These are phyloP conservation scores for Coffea canephora DNA, from an alignment of 257 asterid species.

Conservation along the genomic window DNA sequence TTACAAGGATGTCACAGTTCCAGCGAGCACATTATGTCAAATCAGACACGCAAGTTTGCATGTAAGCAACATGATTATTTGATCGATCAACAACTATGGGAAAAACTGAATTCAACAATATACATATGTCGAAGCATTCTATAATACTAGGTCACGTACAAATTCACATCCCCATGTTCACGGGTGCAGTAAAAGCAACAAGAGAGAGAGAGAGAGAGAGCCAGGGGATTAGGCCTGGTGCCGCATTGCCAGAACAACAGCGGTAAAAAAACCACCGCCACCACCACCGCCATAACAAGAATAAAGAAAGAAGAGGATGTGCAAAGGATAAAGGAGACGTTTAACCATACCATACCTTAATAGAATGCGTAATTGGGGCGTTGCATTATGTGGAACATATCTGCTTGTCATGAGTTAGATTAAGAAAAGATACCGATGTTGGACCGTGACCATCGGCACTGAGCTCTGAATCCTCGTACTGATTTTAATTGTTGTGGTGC, in stretches of 20 bases:
- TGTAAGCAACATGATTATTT: background rate
- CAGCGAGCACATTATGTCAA: background rate
- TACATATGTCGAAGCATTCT: background rate
- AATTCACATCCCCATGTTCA: background rate
- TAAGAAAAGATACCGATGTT: too few relatives aligned
- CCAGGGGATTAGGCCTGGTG: background rate
- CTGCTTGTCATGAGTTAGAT: background rate
- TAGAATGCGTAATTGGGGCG: background rate
- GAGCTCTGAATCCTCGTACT: background rate
- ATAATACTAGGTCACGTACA: background rate
- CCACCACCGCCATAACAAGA: background rate
- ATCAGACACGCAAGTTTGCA: background rate
- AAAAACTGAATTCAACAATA: background rate
- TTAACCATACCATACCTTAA: background rate
- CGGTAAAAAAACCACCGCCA: background rate
- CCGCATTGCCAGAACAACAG: background rate
- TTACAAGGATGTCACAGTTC: background rate
- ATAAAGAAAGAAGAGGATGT: background rate
- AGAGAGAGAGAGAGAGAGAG: background rate
- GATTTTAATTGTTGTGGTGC: background rate
- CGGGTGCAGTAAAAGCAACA: background rate
- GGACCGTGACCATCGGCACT: background rate
- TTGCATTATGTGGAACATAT: background rate
- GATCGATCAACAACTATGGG: background rate
- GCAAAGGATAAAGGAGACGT: background rate